Conservation (phyloP, 129 eudicot species). For the Rutidosis leptorrhynchoides region DNA sequence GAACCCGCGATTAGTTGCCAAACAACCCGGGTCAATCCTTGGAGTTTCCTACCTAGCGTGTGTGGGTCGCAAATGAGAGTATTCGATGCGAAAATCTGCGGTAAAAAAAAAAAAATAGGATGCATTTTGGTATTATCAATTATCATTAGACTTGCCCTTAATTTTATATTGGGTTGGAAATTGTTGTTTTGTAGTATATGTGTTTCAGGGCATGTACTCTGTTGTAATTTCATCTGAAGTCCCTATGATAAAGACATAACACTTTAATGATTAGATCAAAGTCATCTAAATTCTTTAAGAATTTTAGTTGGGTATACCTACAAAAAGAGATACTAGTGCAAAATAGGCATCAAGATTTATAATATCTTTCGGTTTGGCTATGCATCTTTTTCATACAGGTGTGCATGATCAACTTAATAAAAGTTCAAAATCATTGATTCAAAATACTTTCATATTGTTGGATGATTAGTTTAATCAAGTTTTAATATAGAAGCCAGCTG, state of each 20-base stretch:
- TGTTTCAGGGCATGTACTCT: too few species aligned
- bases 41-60: too few species aligned
- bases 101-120: too few species aligned
- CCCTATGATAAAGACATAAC: background rate
- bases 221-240: background rate
- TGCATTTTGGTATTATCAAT: too few species aligned
- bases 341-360: background rate
- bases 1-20: too few species aligned
- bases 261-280: background rate
- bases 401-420: background rate
- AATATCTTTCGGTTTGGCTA: constrained; percentile 1
- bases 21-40: too few species aligned
- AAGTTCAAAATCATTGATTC: background rate
- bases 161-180: too few species aligned
- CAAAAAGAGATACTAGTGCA: background rate
- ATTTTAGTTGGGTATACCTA: constrained; percentile 5
- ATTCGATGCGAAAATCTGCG: too few species aligned
- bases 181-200: too few species aligned
- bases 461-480: background rate
- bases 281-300: background rate
- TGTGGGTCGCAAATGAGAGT: too few species aligned
- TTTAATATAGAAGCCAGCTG: background rate
- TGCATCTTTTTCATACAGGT: constrained; percentile 8
- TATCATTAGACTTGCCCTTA: too few species aligned
- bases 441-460: background rate